These are phyloP conservation scores for Trichoderma breve DNA, from an alignment of 2,329 filamentous ascomycete genomes.

Conservation along the genomic window DNA sequence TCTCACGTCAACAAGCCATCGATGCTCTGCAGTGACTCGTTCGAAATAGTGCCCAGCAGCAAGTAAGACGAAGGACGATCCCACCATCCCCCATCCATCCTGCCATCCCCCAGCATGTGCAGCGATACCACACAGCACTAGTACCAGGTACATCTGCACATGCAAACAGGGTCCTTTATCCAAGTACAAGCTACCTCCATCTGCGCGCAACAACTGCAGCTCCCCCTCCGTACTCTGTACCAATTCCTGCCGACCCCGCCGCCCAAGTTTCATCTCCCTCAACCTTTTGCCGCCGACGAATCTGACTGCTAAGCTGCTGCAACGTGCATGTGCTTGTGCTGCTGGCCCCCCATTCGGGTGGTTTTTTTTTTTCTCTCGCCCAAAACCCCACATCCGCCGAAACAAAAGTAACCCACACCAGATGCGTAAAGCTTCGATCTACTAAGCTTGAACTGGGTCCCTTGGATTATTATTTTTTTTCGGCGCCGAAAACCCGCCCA, in stretches of 20 bases:
- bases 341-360: background rate
- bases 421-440: background rate
- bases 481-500: background rate
- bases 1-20: constrained; percentile 11
- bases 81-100: background rate
- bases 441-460: background rate
- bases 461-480: background rate
- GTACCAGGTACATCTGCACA: background rate
- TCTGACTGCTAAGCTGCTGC: constrained; percentile 1
- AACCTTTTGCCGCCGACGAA: background rate
- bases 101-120: background rate
- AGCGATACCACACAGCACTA: background rate
- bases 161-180: background rate
- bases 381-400: background rate
- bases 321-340: constrained; percentile 7
- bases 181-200: background rate
- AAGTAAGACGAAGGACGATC: background rate
- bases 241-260: background rate
- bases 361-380: background rate
- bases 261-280: background rate
- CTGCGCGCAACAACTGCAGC: background rate
- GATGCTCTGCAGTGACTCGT: background rate
- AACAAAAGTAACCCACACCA: background rate
- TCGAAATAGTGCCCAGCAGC: background rate
- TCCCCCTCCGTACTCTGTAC: background rate